Base-by-base conservation (phyloP, 805 yeast species). In the Schwanniomyces pseudopolymorphus region DNA sequence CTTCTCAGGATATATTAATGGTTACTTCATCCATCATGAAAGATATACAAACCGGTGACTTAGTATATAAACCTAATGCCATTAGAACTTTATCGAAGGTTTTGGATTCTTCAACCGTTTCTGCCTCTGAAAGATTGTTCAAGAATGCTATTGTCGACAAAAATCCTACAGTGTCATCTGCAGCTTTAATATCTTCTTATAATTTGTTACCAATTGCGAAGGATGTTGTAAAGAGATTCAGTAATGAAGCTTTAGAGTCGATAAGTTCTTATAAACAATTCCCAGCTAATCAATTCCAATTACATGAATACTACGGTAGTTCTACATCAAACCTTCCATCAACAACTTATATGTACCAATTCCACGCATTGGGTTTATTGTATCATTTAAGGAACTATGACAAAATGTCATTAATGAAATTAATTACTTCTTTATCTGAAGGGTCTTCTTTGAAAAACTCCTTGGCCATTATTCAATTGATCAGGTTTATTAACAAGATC, bases 11-110 rank as follows among this genome's bases (percentile, higher is more conserved):
- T 67, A 89, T 90, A 47, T 79, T 94, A 67, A 94, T 94, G 98
- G 97, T 92, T 22, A 94, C 99, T 22, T 89, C 97, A 2, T 90
- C 96, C 22, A 91, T 94, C 62, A 94, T 94, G 97, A 91, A 91
- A 70, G 99, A 94, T 70, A 89, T 94, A 45, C 97, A 95, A 70
- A 85, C 84, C 54, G 92, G 92, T 47, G 95, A 89, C 49, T 74
- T 81, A 53, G 74, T 89, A 51, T 90, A 86, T 69, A 89, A 90
- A 62, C 97, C 99, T 46, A 87, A 94, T 63, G 98, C 99, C 20
- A 86, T 94, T 52, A 83, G 99, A 66, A 87, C 98, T 0, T 78
- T 94, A 59, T 83, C 91, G 17, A 81, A 96, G 54, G 96, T 94
- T 31, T 77, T 94, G 61, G 99, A 94, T 65, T 87, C 84, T 19